phyloP scores from a whole-genome alignment of 2,329 filamentous ascomycete genomes.

The Apiospora marii region DNA sequence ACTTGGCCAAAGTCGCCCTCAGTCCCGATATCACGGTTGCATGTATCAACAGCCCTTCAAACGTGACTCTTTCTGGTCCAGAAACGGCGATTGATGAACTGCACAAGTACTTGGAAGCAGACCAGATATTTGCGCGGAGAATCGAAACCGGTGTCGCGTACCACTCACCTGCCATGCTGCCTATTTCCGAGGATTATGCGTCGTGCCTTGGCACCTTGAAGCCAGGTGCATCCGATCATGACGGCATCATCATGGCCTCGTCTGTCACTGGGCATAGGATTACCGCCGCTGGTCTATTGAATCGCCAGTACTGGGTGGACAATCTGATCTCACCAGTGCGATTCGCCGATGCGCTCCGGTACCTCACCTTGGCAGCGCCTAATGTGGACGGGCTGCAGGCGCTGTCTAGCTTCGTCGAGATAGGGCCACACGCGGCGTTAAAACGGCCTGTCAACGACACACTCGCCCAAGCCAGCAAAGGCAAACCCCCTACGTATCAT shows the following conservation, averaged over 20 bases:
- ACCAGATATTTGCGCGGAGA: slow-evolving; percentile 35
- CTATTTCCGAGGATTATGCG: slow-evolving; percentile 36
- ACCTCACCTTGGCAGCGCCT: slow-evolving; percentile 30
- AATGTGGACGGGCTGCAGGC: slow-evolving; percentile 30
- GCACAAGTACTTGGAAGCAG: slow-evolving; percentile 29
- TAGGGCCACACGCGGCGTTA: slow-evolving; percentile 36
- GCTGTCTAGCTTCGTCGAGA: slow-evolving; percentile 29
- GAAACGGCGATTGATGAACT: slow-evolving; percentile 35
- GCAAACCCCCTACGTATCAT: slow-evolving; percentile 41
- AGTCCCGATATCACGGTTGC: slow-evolving; percentile 37
- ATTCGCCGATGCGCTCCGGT: slow-evolving; percentile 32
- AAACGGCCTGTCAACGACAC: slow-evolving; percentile 36
- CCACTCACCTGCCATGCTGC: slow-evolving; percentile 37
- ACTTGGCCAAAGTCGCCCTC: slow-evolving; percentile 34
- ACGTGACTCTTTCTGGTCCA: slow-evolving; percentile 35
- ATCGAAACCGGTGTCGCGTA: slow-evolving; percentile 36
- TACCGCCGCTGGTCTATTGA: slow-evolving; percentile 1
- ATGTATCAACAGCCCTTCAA: slow-evolving; percentile 36
- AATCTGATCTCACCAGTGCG: slow-evolving; percentile 36
- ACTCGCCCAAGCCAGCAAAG: slow-evolving; percentile 33
- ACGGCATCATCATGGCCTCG: slow-evolving; percentile 36
- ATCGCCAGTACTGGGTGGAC: slow-evolving; percentile 37
- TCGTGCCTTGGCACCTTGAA: slow-evolving; percentile 29
- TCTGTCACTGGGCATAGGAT: slow-evolving; percentile 28
- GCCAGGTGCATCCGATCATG: slow-evolving; percentile 24